Base-by-base conservation (phyloP, 208 protist species). In the Leishmania turanica region DNA sequence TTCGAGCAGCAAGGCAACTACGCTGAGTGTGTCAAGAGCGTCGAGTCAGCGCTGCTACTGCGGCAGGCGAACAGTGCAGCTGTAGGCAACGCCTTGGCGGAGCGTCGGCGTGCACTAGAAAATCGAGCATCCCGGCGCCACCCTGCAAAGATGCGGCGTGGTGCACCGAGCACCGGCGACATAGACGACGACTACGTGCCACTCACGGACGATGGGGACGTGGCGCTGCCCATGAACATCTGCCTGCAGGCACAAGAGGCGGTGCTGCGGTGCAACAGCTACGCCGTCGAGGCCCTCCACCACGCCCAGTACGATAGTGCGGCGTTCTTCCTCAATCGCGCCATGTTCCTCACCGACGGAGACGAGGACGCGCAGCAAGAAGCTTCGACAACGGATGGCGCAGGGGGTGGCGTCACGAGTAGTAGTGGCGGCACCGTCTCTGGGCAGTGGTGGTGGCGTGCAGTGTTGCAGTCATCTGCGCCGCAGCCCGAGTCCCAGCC, bases 281-380 rank as follows among this genome's bases (percentile, higher is more conserved):
- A 95, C 84, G 93, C 93, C 19, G 95, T 97, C 73, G 77, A 42
- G 53, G 89, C 89, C 45, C 93, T 97, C 71, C 92, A 92, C 71
- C 72, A 88, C 37, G 74, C 70, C 31, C 86, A 81, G 24, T 94
- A 93, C 86, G 91, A 93, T 71, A 74, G 76, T 21, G 92, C 91
- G 1, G 78, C 88, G 31, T 92, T 91, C 72, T 94, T 94, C 76
- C 84, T 97, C 21, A 87, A 91, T 66, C 94, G 91, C 83, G 92
- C 93, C 17, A 84, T 97, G 65, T 96, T 96, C 78, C 84, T 97
- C 54, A 97, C 95, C 37, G 89, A 91, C 81, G 86, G 84, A n/a
- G 58, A 76, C 66, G 81, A 77, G 17, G 84, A 81, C 71, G 77
- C 58, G 19, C 27, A 66, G 54, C 53, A 49, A 42, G 75, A 80